Evolutionary conservation across 345 rosid species (phyloP).

Genomic region (Bruguiera parviflora): DNA sequence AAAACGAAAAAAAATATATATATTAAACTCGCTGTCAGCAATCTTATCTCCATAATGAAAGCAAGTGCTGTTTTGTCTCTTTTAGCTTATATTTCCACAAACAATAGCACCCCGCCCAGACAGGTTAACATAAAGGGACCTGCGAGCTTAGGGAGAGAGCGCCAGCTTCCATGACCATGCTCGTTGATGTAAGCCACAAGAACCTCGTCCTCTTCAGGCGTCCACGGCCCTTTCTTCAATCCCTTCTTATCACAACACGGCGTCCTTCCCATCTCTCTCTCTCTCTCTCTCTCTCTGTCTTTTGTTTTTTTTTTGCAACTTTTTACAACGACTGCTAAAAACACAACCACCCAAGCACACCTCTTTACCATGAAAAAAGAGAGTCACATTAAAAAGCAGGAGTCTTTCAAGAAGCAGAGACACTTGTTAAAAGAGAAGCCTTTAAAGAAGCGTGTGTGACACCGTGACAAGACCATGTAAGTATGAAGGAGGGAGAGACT

Average conservation of each 20-base stretch:
- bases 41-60: too few relatives aligned
- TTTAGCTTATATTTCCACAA: too few relatives aligned
- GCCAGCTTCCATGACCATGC: conserved; percentile 42
- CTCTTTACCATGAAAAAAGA: neutral
- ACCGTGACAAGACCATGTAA: neutral
- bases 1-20: too few relatives aligned
- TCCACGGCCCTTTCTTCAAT: conserved; percentile 39
- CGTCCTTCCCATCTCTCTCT: conserved; percentile 26
- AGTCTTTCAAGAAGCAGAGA: neutral
- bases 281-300: too few relatives aligned
- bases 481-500: neutral
- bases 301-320: too few relatives aligned
- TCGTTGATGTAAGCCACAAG: conserved; percentile 25
- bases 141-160: conserved; percentile 35
- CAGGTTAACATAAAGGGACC: conserved; percentile 8
- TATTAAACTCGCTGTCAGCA: too few relatives aligned
- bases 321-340: conserved; percentile 1
- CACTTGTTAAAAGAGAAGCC: neutral
- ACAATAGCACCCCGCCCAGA: neutral
- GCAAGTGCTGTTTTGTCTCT: too few relatives aligned
- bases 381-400: neutral
- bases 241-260: conserved; percentile 39
- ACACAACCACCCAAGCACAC: neutral
- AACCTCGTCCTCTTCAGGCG: conserved; percentile 34
- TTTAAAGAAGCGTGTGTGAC: neutral